Percentiles rank a stretch among this genome's conserved stretches.
phyloP scores from a whole-genome alignment of 2,329 filamentous ascomycete species.

The Arthrinium puccinioides region DNA sequence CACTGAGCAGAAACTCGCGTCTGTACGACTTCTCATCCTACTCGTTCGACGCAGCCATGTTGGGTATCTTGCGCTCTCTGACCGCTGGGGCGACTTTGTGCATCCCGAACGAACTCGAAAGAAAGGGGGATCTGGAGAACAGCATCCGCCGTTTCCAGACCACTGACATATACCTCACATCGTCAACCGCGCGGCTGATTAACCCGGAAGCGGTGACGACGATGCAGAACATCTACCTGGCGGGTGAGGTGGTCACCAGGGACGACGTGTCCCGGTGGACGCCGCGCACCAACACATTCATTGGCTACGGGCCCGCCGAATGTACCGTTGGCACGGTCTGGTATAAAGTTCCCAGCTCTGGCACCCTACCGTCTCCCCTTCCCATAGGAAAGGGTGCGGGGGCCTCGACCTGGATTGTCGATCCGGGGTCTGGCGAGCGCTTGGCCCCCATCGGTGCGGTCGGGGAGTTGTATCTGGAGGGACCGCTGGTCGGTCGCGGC shows the following conservation, averaged over 20 bases:
- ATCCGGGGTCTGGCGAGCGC: not conserved
- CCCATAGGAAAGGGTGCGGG: not conserved
- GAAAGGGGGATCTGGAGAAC: not conserved
- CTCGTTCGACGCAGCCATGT: constrained; percentile 28
- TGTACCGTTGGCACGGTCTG: not conserved
- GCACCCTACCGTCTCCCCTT: not conserved
- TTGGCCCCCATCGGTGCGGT: not conserved
- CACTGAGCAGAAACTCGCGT: constrained; percentile 1
- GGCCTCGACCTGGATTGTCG: not conserved
- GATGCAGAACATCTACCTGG: not conserved
- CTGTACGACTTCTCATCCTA: constrained; percentile 18
- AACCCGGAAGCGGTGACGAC: not conserved
- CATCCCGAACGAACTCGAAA: constrained; percentile 14
- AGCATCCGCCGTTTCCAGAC: not conserved
- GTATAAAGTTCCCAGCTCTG: not conserved
- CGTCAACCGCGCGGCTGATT: not conserved
- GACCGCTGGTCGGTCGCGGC: not conserved
- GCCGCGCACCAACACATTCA: not conserved
- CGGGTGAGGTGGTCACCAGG: not conserved
- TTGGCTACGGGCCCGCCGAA: not conserved
- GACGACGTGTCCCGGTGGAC: not conserved
- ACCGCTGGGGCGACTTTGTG: constrained; percentile 15
- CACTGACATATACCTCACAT: not conserved
- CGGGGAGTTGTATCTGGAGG: not conserved
- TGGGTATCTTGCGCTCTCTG: constrained; percentile 28